These are phyloP conservation scores for Mycena galericulata DNA, from an alignment of 768 basidiomycete genomes.

Conservation along the genomic window DNA sequence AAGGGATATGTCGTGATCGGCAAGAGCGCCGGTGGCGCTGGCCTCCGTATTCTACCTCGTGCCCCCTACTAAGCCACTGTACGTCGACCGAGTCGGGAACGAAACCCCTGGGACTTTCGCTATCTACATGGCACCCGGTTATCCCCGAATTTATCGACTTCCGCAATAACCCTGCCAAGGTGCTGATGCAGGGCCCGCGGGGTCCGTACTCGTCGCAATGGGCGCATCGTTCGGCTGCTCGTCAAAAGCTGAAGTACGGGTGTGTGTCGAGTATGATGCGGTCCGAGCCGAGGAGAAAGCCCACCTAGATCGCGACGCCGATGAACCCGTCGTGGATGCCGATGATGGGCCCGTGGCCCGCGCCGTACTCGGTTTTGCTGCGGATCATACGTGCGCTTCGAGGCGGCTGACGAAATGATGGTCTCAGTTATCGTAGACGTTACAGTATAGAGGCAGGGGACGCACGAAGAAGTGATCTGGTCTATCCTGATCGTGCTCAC, in stretches of 20 bases:
- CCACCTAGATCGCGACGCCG: too few relatives aligned
- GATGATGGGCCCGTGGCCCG: too few relatives aligned
- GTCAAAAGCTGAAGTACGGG: too few relatives aligned
- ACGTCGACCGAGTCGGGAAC: conserved; percentile 99
- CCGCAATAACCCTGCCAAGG: conserved; percentile 99
- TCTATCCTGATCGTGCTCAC: too few relatives aligned
- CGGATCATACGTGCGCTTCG: too few relatives aligned
- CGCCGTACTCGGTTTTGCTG: too few relatives aligned
- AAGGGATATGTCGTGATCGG: conserved; percentile 99
- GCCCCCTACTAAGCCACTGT: conserved; percentile 98
- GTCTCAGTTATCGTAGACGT: too few relatives aligned
- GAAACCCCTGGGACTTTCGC: conserved; percentile 99
- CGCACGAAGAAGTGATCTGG: too few relatives aligned
- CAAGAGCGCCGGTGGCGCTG: conserved; percentile 99
- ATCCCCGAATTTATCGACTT: conserved; percentile 98
- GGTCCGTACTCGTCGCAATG: conserved; percentile 98
- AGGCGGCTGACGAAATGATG: too few relatives aligned
- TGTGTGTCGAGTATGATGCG: too few relatives aligned
- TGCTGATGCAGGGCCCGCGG: conserved; percentile 94
- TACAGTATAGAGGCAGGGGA: too few relatives aligned
- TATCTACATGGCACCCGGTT: conserved; percentile 98
- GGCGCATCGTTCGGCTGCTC: conserved; percentile 96
- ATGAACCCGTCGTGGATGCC: conserved; percentile 85
- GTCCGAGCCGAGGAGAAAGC: too few relatives aligned
- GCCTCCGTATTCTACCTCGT: conserved; percentile 93